Evolutionary conservation across 2,329 filamentous ascomycete genomes (phyloP).

Genomic region (Aspergillus alliaceus): DNA sequence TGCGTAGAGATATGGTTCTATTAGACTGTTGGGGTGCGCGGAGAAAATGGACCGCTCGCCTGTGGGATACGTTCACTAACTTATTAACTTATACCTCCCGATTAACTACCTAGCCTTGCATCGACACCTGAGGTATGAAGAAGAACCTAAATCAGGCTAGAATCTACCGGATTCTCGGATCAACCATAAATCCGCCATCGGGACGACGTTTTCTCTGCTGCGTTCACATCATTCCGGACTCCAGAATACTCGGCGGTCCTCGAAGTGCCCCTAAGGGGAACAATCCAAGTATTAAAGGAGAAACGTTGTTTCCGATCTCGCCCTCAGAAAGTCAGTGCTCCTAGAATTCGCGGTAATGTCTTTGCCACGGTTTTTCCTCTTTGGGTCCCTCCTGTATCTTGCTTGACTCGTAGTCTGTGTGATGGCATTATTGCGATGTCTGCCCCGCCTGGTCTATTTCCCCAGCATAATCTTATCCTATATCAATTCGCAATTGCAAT

Average conservation of each 20-base stretch:
- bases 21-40: no score
- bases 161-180: not conserved
- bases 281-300: slow-evolving; percentile 25
- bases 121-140: not conserved
- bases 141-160: not conserved
- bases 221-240: slow-evolving; percentile 43
- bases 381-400: not conserved
- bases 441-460: not conserved
- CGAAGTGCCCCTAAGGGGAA: slow-evolving; percentile 33
- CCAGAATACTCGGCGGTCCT: slow-evolving; percentile 46
- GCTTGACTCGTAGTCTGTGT: not conserved
- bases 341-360: not conserved
- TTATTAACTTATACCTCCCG: no score
- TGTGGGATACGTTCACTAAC: no score
- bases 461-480: not conserved
- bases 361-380: slow-evolving; percentile 4
- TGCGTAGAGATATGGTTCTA: no score
- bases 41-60: no score
- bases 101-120: no score
- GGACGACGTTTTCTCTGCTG: slow-evolving; percentile 38
- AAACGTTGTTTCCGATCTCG: slow-evolving; percentile 10
- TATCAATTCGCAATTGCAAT: not conserved
- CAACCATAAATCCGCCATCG: slow-evolving; percentile 12
- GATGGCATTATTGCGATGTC: not conserved
- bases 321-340: slow-evolving; percentile 7